Evolutionary conservation across 805 yeast genomes (phyloP).

Genomic region (Candida bentonensis): DNA sequence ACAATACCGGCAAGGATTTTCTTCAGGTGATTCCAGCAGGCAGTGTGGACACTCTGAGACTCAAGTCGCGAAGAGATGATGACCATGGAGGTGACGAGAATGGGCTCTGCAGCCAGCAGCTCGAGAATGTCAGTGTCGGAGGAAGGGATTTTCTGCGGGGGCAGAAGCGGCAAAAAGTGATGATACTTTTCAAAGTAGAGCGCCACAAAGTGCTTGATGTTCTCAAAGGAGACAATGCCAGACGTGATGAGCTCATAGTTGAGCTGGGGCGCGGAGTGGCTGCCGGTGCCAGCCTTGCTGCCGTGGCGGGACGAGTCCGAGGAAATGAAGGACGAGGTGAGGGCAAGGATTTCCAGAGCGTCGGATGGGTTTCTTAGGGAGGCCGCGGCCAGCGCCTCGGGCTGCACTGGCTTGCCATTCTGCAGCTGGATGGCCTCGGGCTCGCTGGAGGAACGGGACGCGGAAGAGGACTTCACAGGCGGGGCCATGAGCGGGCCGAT

Average conservation of each 20-base stretch:
- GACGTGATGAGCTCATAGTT: slow-evolving; percentile 7
- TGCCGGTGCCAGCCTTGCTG: background rate
- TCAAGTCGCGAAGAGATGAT: slow-evolving; percentile 5
- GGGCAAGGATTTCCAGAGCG: slow-evolving; percentile 11
- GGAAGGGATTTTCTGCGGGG: background rate
- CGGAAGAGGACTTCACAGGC: too few species aligned
- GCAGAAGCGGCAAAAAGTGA: background rate
- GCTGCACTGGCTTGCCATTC: slow-evolving; percentile 2
- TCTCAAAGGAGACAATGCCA: background rate
- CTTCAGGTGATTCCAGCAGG: slow-evolving; percentile 8
- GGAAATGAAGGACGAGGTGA: slow-evolving; percentile 4
- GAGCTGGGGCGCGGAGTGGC: background rate
- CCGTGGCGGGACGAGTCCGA: background rate
- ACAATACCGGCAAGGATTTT: slow-evolving; percentile 2
- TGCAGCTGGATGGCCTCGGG: too few species aligned
- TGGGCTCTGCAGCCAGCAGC: slow-evolving; percentile 7
- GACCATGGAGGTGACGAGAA: slow-evolving; percentile 12
- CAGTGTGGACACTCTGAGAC: slow-evolving; percentile 4
- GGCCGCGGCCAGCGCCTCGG: slow-evolving; percentile 8
- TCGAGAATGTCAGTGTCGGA: background rate
- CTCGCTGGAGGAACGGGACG: too few species aligned
- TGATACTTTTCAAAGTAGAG: slow-evolving; percentile 1
- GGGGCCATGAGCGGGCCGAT: too few species aligned
- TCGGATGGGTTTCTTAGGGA: slow-evolving; percentile 11
- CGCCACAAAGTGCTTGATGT: background rate